Percentiles rank a stretch among this genome's conserved stretches.
Evolutionary conservation across 2,329 filamentous ascomycete species (phyloP).

Genomic region (Arachnopeziza araneosa): DNA sequence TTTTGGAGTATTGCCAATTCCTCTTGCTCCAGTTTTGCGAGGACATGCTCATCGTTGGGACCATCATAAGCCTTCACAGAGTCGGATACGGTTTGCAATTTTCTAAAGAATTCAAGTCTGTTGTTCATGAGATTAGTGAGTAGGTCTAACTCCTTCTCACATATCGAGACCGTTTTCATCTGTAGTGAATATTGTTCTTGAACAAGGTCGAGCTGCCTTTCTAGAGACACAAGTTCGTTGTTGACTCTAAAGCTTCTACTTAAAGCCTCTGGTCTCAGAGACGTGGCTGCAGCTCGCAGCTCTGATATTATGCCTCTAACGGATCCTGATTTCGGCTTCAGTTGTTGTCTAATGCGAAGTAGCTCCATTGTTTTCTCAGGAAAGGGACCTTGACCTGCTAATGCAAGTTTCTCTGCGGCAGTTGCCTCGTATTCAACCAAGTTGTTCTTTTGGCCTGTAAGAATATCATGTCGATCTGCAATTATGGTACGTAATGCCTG

Average conservation of each 20-base stretch:
- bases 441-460: slow-evolving; percentile 72
- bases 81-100: slow-evolving; percentile 87
- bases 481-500: slow-evolving; percentile 69
- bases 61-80: slow-evolving; percentile 72
- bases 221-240: slow-evolving; percentile 60
- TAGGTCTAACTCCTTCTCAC: slow-evolving; percentile 67
- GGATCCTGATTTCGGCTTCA: slow-evolving; percentile 53
- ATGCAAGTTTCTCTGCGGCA: slow-evolving; percentile 54
- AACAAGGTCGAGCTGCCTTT: slow-evolving; percentile 54
- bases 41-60: slow-evolving; percentile 17
- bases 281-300: slow-evolving; percentile 57
- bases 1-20: slow-evolving; percentile 51
- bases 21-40: slow-evolving; percentile 49
- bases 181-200: slow-evolving; percentile 50
- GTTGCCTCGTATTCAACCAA: slow-evolving; percentile 70
- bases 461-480: slow-evolving; percentile 69
- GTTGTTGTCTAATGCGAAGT: slow-evolving; percentile 39
- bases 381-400: slow-evolving; percentile 60
- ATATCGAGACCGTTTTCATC: slow-evolving; percentile 39
- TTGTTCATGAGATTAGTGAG: slow-evolving; percentile 79
- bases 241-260: slow-evolving; percentile 49
- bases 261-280: slow-evolving; percentile 52
- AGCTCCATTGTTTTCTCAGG: slow-evolving; percentile 57
- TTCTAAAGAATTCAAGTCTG: slow-evolving; percentile 82
- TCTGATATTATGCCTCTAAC: slow-evolving; percentile 66